Percentiles rank a stretch among this genome's conserved stretches.
These are phyloP conservation scores for Conringia planisiliqua DNA, from an alignment of 345 rosid species.

Conservation along the genomic window DNA sequence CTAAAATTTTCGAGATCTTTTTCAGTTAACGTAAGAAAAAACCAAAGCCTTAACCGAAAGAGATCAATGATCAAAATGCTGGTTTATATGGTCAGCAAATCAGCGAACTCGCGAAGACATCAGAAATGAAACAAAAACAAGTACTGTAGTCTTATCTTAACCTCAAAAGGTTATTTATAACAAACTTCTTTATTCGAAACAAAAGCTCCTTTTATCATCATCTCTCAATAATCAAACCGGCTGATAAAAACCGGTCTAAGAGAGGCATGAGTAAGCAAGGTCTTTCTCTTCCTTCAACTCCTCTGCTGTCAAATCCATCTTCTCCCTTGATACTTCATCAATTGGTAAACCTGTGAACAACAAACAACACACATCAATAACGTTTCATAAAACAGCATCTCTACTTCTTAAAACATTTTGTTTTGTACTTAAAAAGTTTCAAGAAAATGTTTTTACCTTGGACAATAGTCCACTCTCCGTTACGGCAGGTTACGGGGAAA, in stretches of 20 bases:
- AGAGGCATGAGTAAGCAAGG: constrained; percentile 92
- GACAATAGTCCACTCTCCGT: constrained; percentile 90
- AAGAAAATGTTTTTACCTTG: constrained; percentile 51
- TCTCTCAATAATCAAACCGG: background rate
- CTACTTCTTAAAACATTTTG: background rate
- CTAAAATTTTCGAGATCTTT: background rate
- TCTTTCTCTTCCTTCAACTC: constrained; percentile 93
- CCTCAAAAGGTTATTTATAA: background rate
- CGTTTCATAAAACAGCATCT: background rate
- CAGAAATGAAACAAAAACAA: background rate
- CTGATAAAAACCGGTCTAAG: constrained; percentile 30
- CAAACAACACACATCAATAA: background rate
- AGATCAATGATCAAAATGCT: background rate
- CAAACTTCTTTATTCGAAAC: constrained; percentile 7
- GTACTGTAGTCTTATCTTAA: background rate
- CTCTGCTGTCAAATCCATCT: constrained; percentile 83
- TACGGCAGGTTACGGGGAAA: constrained; percentile 84
- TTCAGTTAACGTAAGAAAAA: background rate
- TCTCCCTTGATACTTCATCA: constrained; percentile 89
- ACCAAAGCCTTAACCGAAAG: background rate
- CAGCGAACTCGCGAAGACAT: background rate
- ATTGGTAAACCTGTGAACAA: constrained; percentile 57
- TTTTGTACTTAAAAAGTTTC: background rate
- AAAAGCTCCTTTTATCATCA: constrained; percentile 1
- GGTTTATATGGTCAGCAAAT: constrained; percentile 4